Evolutionary conservation across 192 early-diverging fungal genomes (phyloP).

Genomic region (Lobulomyces angularis): DNA sequence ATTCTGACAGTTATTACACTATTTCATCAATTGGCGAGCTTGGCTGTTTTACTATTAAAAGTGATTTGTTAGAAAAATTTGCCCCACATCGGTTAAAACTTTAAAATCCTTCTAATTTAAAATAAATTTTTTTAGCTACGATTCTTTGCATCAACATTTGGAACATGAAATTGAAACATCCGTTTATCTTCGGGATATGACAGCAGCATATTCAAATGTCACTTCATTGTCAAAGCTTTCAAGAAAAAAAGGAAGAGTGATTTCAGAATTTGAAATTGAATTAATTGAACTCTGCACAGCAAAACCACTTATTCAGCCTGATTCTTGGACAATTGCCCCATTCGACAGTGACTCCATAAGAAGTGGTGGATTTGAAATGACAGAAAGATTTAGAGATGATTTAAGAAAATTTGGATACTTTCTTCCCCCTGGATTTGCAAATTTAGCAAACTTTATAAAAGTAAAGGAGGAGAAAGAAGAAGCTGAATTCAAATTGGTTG

Average conservation of each 20-base stretch:
- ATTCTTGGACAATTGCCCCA: slow-evolving; percentile 23
- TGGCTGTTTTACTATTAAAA: slow-evolving; percentile 16
- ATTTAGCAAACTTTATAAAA: slow-evolving; percentile 6
- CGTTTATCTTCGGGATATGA: slow-evolving; percentile 24
- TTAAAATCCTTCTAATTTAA: not conserved
- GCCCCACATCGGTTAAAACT: slow-evolving; percentile 18
- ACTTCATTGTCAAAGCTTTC: slow-evolving; percentile 13
- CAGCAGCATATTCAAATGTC: slow-evolving; percentile 15
- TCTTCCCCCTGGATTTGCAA: slow-evolving; percentile 33
- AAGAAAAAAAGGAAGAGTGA: slow-evolving; percentile 10
- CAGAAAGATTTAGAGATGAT: slow-evolving; percentile 19
- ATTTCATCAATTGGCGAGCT: slow-evolving; percentile 23
- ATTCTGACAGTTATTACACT: slow-evolving; percentile 27
- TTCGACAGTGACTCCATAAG: slow-evolving; percentile 3
- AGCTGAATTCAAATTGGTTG: slow-evolving; percentile 23
- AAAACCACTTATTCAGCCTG: slow-evolving; percentile 12
- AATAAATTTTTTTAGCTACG: slow-evolving; percentile 1
- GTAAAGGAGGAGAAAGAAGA: slow-evolving; percentile 3
- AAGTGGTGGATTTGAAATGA: slow-evolving; percentile 9
- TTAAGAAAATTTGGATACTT: slow-evolving; percentile 15
- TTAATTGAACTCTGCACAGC: slow-evolving; percentile 37
- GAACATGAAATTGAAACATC: slow-evolving; percentile 25
- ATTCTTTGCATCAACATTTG: not conserved
- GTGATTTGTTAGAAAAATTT: slow-evolving; percentile 17
- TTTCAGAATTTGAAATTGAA: slow-evolving; percentile 18